These are phyloP conservation scores for Lipomyces orientalis DNA, from an alignment of 805 yeast genomes.

Conservation along the genomic window DNA sequence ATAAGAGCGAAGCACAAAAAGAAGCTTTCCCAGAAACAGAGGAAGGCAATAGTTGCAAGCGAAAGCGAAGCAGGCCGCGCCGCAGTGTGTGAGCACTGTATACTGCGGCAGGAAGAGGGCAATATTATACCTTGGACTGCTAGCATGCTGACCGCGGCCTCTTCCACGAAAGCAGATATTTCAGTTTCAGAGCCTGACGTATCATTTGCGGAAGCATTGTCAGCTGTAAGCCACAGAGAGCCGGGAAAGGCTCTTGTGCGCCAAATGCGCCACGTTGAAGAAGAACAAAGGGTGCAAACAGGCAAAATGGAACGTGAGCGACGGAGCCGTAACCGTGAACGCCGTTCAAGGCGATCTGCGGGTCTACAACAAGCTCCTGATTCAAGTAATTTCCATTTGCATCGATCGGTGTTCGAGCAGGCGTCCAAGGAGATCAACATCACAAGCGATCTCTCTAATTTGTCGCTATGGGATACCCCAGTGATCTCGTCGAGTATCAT, in stretches of 20 bases:
- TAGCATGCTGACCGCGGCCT: too few species aligned
- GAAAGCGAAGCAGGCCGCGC: neutral
- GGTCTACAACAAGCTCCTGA: neutral
- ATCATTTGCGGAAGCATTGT: neutral
- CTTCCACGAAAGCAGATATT: neutral
- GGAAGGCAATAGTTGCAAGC: neutral
- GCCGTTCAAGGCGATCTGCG: neutral
- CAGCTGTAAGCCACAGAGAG: neutral
- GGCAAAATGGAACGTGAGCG: neutral
- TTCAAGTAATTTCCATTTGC: neutral
- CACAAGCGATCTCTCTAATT: neutral
- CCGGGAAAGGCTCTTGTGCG: neutral
- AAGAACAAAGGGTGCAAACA: neutral
- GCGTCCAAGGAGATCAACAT: neutral
- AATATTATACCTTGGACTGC: neutral
- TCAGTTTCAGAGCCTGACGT: neutral
- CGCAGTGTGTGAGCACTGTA: neutral
- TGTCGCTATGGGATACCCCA: neutral
- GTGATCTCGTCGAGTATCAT: neutral
- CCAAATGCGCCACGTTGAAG: neutral
- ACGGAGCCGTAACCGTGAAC: neutral
- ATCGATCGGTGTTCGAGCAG: neutral
- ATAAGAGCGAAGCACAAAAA: neutral
- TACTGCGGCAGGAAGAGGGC: neutral
- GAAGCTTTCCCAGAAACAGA: neutral